Evolutionary conservation across 2,329 filamentous ascomycete species (phyloP), one percentile per base, ranked within the genome.

Genomic region (Cadophora luteo-olivacea): DNA sequence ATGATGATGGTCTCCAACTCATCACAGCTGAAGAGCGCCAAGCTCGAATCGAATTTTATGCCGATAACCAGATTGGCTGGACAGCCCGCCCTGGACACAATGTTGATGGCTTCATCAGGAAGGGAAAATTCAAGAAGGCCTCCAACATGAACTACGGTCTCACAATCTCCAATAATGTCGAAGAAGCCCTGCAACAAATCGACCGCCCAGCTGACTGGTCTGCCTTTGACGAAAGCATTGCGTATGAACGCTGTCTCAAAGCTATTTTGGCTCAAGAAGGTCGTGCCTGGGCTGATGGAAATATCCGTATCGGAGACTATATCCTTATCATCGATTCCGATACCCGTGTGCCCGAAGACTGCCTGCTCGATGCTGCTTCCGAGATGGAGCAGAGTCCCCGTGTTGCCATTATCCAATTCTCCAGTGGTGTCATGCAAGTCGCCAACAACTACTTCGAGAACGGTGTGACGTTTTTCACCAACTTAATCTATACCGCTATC

Each of bases 221-320:
- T 41, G 89, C 92, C 74, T 83, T 86, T 58, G 87, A 92, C 67
- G 91, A 93, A 78, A 86, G 86, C 3, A 80, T 83, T 66, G 89
- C 87, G 0, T 93, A 93, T 75, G 85, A 90, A 78, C 79, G 83
- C 74, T 84, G 87, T 67, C 84, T 94, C 49, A 85, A 87, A 72
- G 85, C 90, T 65, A 86, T 91, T 19, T 83, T 94, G 38, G 85
- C 89, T 51, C 87, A 89, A 61, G 84, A 92, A 66, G 88, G 89
- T 9, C 87, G 89, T 24, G 91, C 91, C 24, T 92, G 91, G 91
- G 92, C 92, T 22, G 92, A 93, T 76, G 93, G 93, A 70, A 94
- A 96, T 79, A 91, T 97, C 73, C 92, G 93, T 58, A 84, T 97
- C 24, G 93, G 93, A 63, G 93, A 97, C 80, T 94, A 93, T 79